Percentiles rank a stretch among this genome's conserved stretches.
These are phyloP conservation scores for Fusarium phyllophilum DNA, from an alignment of 2,329 filamentous ascomycete species.

Conservation along the genomic window DNA sequence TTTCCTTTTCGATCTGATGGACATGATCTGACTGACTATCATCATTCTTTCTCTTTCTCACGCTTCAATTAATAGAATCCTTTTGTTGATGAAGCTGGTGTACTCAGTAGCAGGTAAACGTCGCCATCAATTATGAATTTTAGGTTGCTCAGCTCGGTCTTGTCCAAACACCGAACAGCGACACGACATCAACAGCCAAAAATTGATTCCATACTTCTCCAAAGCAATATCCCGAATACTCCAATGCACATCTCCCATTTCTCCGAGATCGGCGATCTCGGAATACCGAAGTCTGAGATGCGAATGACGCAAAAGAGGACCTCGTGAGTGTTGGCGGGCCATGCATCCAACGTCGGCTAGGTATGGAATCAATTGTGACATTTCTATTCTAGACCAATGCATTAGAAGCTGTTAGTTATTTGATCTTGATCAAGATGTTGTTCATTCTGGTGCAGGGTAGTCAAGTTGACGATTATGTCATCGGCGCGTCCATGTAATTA, in stretches of 20 bases:
- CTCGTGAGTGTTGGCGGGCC: neutral
- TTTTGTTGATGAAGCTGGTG: neutral
- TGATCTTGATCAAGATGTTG: neutral
- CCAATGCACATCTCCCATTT: neutral
- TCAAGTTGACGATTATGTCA: conserved; percentile 37
- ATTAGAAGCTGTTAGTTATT: neutral
- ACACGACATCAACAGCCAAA: neutral
- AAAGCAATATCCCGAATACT: neutral
- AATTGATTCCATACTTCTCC: neutral
- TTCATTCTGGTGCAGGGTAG: conserved; percentile 8
- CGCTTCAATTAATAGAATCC: accelerated
- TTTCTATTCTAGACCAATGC: neutral
- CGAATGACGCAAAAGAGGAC: conserved; percentile 4
- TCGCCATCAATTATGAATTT: conserved; percentile 11
- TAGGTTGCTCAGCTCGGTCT: conserved; percentile 6
- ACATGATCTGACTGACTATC: neutral
- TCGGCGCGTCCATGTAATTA: conserved; percentile 31
- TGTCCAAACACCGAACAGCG: conserved; percentile 15
- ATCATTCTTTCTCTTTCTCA: neutral
- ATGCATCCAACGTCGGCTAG: neutral
- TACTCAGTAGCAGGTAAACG: neutral
- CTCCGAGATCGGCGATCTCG: conserved; percentile 32
- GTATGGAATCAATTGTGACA: neutral
- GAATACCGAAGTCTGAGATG: conserved; percentile 1
- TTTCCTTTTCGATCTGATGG: neutral